Percentiles rank a stretch among this genome's conserved stretches.
Evolutionary conservation across 768 basidiomycete genomes (phyloP).

Genomic region (Mycena pura): DNA sequence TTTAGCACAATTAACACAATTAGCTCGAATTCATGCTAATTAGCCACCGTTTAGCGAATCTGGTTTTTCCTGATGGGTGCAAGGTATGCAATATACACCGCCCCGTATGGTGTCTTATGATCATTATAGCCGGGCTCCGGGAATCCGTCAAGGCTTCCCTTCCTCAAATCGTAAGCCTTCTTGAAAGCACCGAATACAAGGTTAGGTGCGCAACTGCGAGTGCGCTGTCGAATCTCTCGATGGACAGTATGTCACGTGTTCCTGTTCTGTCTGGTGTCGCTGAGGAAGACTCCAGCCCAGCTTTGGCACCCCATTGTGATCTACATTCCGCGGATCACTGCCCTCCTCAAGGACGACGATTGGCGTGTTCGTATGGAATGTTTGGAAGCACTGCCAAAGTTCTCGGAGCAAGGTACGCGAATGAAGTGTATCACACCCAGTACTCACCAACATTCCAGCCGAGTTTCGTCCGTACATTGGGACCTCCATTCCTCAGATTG

Average conservation of each 20-base stretch:
- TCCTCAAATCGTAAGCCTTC: not conserved
- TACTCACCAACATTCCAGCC: not conserved
- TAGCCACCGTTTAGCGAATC: no score
- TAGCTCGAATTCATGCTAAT: no score
- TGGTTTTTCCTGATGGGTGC: no score
- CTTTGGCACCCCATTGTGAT: not conserved
- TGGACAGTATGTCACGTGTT: not conserved
- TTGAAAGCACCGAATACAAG: not conserved
- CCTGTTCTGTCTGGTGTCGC: not conserved
- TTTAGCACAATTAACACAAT: no score
- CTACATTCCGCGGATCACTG: not conserved
- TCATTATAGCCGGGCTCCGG: not conserved
- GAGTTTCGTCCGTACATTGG: not conserved
- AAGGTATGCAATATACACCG: not conserved
- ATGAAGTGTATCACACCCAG: not conserved
- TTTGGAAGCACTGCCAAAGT: not conserved
- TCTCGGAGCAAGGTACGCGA: constrained; percentile 2
- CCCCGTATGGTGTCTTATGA: not conserved
- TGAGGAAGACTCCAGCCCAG: not conserved
- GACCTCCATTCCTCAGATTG: not conserved
- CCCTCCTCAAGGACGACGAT: not conserved
- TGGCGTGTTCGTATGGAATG: not conserved
- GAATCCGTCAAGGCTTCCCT: not conserved
- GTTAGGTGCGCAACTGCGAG: not conserved
- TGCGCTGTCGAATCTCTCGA: not conserved